phyloP scores from a whole-genome alignment of 2,329 filamentous ascomycete species.

The Penicillium olsonii region DNA sequence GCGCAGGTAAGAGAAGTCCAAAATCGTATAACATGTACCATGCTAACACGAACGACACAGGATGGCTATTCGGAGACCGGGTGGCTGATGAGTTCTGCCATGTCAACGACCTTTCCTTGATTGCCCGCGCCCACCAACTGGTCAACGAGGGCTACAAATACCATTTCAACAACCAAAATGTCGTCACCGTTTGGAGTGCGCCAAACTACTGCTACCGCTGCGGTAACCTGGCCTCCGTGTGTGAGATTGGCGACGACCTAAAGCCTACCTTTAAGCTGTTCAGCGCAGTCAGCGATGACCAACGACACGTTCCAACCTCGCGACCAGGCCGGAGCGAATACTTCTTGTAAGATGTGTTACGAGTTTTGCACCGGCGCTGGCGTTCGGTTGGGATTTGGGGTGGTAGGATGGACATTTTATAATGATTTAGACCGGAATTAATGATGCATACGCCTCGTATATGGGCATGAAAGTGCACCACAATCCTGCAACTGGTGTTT shows the following conservation, averaged over 20 bases:
- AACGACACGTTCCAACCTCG: constrained; percentile 45
- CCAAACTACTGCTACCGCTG: constrained; percentile 98
- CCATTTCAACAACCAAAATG: constrained; percentile 91
- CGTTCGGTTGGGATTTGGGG: constrained; percentile 29
- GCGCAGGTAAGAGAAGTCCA: constrained; percentile 57
- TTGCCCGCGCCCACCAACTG: constrained; percentile 72
- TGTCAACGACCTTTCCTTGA: constrained; percentile 70
- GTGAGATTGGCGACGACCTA: constrained; percentile 83
- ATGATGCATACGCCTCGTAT: constrained; percentile 26
- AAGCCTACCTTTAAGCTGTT: constrained; percentile 77
- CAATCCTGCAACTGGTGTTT: not conserved
- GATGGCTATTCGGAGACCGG: constrained; percentile 69
- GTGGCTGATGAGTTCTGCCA: constrained; percentile 76
- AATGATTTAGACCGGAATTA: constrained; percentile 39
- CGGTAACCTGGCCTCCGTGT: constrained; percentile 86
- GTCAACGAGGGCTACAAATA: constrained; percentile 85
- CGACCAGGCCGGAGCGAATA: constrained; percentile 51
- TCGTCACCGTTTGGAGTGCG: constrained; percentile 78
- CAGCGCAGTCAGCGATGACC: constrained; percentile 49
- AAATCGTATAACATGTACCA: constrained; percentile 39
- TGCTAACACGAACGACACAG: constrained; percentile 16
- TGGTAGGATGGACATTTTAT: constrained; percentile 34
- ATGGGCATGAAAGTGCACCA: not conserved
- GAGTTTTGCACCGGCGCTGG: constrained; percentile 36
- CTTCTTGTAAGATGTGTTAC: constrained; percentile 43